Evolutionary conservation across 1,284 basidiomycete species (phyloP), one percentile per base, ranked within the genome.

Genomic region (Trichosporon ovoides): DNA sequence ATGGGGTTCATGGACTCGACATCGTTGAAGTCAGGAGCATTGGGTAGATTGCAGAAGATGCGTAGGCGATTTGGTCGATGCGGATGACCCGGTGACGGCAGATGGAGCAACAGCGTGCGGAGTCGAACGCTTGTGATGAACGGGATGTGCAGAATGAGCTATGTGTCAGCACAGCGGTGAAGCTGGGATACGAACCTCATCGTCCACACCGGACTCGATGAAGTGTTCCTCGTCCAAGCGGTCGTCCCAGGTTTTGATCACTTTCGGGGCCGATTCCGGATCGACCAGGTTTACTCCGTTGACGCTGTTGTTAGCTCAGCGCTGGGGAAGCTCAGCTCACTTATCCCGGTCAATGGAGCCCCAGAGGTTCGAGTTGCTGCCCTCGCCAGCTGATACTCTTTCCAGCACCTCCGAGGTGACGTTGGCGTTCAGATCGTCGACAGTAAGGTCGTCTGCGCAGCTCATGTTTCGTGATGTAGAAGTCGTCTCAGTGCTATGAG

Each of bases 161-260:
- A 57, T n/a, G 16, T n/a, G 57, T 58, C 7, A 62, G 59, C 24
- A 9, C 16, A 2, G 7, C 16, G 20, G n/a, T 18, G n/a, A n/a
- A 20, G n/a, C 7, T 18, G 24, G 22, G n/a, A 35, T 72, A 56
- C 49, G 5, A 31, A 77, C 76, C 62, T 78, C 73, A 53, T 78
- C 77, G 51, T 79, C 77, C 0, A 77, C 76, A 14, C 77, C 76
- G 16, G 70, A 73, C 57, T 77, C 72, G 7, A 78, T 69, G 48
- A 58, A 72, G 3, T 60, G 34, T 34, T 70, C 68, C 58, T 76
- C 76, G 38, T 72, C 69, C 36, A 75, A 59, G 38, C 77, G 60
- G 1, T 77, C 71, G 55, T 78, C 77, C 77, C 77, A 79, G 0
- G 71, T 67, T 65, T 79, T 79, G 68, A 79, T 76, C 19, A 77